These are phyloP conservation scores for Lomentospora prolificans DNA, from an alignment of 2,329 filamentous ascomycete species.

Conservation along the genomic window DNA sequence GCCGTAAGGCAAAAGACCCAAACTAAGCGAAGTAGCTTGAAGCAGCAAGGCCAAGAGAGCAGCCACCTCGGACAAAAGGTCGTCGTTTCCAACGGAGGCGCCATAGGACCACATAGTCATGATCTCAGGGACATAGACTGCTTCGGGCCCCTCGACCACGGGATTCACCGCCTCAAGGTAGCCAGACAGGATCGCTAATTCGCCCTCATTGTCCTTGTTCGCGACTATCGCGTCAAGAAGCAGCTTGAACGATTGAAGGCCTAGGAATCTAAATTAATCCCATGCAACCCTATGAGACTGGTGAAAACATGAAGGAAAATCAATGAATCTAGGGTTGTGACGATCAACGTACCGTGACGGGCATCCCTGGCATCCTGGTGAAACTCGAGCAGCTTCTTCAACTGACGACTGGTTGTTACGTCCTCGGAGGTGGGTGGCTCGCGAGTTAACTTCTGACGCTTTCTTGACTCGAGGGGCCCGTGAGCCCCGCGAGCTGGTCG, in stretches of 20 bases:
- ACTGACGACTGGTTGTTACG: constrained; percentile 53
- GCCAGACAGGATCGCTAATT: constrained; percentile 48
- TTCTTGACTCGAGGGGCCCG: constrained; percentile 31
- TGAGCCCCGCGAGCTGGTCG: constrained; percentile 29
- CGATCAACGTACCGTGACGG: constrained; percentile 47
- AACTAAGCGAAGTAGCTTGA: constrained; percentile 61
- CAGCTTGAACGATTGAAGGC: constrained; percentile 58
- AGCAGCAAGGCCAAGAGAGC: constrained; percentile 75
- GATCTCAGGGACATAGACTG: constrained; percentile 63
- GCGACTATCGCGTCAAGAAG: constrained; percentile 58
- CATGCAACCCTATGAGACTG: too few relatives aligned
- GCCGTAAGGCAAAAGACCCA: constrained; percentile 68
- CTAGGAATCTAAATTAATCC: constrained; percentile 25
- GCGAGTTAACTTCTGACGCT: constrained; percentile 47
- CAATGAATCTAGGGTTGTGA: too few relatives aligned
- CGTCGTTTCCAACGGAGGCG: constrained; percentile 68
- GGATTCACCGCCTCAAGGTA: constrained; percentile 53
- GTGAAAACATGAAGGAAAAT: neutral
- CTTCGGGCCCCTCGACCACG: constrained; percentile 30
- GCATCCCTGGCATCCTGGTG: constrained; percentile 58
- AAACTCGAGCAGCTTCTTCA: constrained; percentile 59
- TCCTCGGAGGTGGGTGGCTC: constrained; percentile 51
- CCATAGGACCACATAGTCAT: constrained; percentile 86
- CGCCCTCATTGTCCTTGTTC: constrained; percentile 31
- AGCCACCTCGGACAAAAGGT: constrained; percentile 68